Evolutionary conservation across 345 rosid species (phyloP).

Genomic region (Viola odorata): DNA sequence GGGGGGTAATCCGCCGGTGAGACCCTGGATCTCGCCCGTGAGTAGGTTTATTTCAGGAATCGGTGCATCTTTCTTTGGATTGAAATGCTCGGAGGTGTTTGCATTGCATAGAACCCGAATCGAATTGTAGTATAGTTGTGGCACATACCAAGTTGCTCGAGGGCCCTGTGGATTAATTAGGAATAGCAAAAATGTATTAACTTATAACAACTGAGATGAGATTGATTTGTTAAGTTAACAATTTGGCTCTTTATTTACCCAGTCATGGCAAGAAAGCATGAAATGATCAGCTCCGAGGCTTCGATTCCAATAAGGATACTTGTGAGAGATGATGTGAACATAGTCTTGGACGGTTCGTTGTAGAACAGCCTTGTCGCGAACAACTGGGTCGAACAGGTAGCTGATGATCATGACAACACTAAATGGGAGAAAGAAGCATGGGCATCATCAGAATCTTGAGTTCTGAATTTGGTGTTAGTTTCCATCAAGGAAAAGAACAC

Average conservation of each 20-base stretch:
- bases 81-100: slow-evolving; percentile 69
- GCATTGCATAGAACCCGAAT: slow-evolving; percentile 80
- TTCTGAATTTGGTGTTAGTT: slow-evolving; percentile 18
- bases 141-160: slow-evolving; percentile 47
- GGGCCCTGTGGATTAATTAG: slow-evolving; percentile 50
- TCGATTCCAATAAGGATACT: slow-evolving; percentile 20
- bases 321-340: slow-evolving; percentile 11
- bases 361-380: slow-evolving; percentile 19
- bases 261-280: slow-evolving; percentile 30
- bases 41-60: slow-evolving; percentile 63
- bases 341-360: slow-evolving; percentile 18
- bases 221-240: neutral
- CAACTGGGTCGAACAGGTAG: slow-evolving; percentile 12
- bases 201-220: neutral
- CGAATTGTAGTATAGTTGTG: slow-evolving; percentile 52
- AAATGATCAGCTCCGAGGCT: slow-evolving; percentile 27
- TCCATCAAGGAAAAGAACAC: slow-evolving; percentile 50
- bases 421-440: slow-evolving; percentile 20
- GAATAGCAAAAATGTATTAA: neutral
- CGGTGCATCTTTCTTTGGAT: slow-evolving; percentile 61
- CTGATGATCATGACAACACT: slow-evolving; percentile 23
- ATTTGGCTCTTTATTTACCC: slow-evolving; percentile 4
- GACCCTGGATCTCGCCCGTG: slow-evolving; percentile 49
- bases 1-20: slow-evolving; percentile 41
- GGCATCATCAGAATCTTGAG: slow-evolving; percentile 18